Evolutionary conservation across 2,329 filamentous ascomycete genomes (phyloP).

Genomic region (Bimuria novae-zelandiae): DNA sequence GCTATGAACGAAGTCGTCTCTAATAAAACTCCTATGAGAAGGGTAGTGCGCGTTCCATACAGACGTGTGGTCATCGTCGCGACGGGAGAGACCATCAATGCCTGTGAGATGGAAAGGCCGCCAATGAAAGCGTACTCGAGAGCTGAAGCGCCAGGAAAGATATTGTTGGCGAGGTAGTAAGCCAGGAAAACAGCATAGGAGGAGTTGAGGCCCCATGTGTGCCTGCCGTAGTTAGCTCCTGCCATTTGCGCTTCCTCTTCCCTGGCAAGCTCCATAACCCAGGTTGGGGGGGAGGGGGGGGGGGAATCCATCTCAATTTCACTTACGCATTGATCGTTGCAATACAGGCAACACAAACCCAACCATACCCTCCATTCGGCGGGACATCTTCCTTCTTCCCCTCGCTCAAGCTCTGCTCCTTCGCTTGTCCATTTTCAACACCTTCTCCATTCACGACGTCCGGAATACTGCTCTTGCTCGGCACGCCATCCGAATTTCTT

Average conservation of each 20-base stretch:
- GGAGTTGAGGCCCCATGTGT: constrained; percentile 77
- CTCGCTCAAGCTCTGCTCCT: constrained; percentile 9
- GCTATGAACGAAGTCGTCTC: constrained; percentile 69
- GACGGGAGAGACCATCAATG: constrained; percentile 70
- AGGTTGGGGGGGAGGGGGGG: no score
- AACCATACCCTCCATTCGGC: constrained; percentile 66
- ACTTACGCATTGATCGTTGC: constrained; percentile 44
- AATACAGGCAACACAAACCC: constrained; percentile 55
- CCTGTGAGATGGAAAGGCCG: constrained; percentile 67
- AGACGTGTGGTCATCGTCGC: constrained; percentile 65
- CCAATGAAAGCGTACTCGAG: constrained; percentile 80
- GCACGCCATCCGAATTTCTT: not conserved
- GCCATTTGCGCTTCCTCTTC: no score
- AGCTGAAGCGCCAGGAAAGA: constrained; percentile 65
- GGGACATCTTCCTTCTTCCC: constrained; percentile 46
- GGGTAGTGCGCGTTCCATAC: constrained; percentile 66
- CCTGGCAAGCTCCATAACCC: not conserved
- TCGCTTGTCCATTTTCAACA: not conserved
- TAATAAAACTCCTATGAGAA: constrained; percentile 68
- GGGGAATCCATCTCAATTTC: no score
- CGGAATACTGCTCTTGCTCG: not conserved
- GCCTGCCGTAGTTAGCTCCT: constrained; percentile 47
- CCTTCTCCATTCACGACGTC: not conserved
- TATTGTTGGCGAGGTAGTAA: constrained; percentile 65
- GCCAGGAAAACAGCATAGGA: constrained; percentile 76